A percentile compares a stretch with the other conserved stretches of the same genome.
Evolutionary conservation across 2,329 filamentous ascomycete species (phyloP).

Genomic region (Monilinia vaccinii-corymbosi): DNA sequence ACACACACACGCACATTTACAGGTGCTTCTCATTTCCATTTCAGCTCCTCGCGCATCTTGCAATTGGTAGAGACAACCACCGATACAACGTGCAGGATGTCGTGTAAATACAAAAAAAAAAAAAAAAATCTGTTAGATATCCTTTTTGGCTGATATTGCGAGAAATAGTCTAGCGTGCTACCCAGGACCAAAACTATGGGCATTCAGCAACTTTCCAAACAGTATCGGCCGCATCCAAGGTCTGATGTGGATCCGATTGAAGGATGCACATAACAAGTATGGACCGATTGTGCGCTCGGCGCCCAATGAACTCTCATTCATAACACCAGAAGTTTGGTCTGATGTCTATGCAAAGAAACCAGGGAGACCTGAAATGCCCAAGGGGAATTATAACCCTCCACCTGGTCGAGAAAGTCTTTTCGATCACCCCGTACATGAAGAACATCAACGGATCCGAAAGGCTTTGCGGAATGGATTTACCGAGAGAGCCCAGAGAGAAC

Average conservation of each 20-base stretch:
- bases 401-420: neutral
- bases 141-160: neutral
- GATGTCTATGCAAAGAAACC: neutral
- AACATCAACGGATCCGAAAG: neutral
- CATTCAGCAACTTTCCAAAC: neutral
- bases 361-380: neutral
- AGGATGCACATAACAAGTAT: neutral
- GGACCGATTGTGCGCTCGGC: neutral
- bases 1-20: too few relatives aligned
- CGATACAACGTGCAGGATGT: too few relatives aligned
- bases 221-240: neutral
- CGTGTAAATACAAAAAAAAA: too few relatives aligned
- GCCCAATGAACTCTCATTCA: neutral
- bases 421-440: neutral
- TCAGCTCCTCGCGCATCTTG: too few relatives aligned
- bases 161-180: neutral
- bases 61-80: too few relatives aligned
- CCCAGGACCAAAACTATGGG: neutral
- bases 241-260: neutral
- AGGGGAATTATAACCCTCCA: neutral
- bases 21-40: neutral
- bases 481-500: neutral
- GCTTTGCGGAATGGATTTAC: neutral
- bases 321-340: neutral
- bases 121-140: too few relatives aligned